A percentile compares a stretch with the other conserved stretches of the same genome.
Conservation (phyloP, 2,329 filamentous ascomycete genomes). For the Colletotrichum orbiculare region DNA sequence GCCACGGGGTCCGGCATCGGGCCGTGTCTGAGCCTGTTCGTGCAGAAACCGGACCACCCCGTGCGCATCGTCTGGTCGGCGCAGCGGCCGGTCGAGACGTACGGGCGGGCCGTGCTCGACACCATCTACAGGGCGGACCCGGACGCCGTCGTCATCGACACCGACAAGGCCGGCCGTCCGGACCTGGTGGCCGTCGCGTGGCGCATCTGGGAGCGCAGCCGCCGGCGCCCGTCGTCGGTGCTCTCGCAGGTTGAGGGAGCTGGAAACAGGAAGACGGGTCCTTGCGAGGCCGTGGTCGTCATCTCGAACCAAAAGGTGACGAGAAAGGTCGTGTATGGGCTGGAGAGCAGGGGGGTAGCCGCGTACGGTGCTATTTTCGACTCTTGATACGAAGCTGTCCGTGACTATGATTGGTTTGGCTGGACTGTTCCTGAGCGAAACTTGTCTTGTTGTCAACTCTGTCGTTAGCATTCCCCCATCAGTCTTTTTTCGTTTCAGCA, state of each 20-base stretch:
- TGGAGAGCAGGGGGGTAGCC: constrained; percentile 73
- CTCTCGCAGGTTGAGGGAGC: constrained; percentile 12
- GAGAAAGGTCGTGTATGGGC: constrained; percentile 73
- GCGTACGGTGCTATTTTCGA: constrained; percentile 83
- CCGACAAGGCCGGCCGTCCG: constrained; percentile 66
- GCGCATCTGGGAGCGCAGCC: constrained; percentile 41
- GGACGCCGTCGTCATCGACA: constrained; percentile 75
- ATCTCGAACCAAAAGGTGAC: constrained; percentile 78
- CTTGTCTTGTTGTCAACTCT: background rate
- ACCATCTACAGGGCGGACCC: constrained; percentile 68
- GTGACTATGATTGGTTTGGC: background rate
- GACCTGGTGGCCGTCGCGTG: constrained; percentile 57
- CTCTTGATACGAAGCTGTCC: constrained; percentile 42
- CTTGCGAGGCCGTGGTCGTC: constrained; percentile 77
- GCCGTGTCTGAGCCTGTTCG: constrained; percentile 69
- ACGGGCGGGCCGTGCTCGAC: constrained; percentile 66
- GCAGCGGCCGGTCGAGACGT: constrained; percentile 69
- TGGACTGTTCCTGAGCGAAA: background rate
- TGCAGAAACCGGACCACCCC: constrained; percentile 52
- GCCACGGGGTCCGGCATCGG: constrained; percentile 81
- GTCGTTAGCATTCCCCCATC: background rate
- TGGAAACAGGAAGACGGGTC: constrained; percentile 47
- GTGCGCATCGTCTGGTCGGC: constrained; percentile 78
- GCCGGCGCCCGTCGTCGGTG: constrained; percentile 28
- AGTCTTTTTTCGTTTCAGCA: background rate